Conservation (phyloP, 1,284 basidiomycete genomes). For the Apiotrichum sp. region DNA sequence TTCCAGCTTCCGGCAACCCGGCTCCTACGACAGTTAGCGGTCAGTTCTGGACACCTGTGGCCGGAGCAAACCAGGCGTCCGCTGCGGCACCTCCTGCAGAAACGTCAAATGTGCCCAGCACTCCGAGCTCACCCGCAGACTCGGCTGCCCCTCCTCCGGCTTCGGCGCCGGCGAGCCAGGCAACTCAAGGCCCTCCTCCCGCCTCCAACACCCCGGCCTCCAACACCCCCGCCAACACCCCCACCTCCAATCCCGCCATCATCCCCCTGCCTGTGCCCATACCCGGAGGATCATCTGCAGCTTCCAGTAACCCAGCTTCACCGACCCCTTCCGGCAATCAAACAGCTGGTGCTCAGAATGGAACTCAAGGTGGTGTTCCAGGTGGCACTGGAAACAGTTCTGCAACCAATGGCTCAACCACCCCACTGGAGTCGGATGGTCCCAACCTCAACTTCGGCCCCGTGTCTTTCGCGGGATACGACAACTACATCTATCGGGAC, state of each 20-base stretch:
- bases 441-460: conserved; percentile 24
- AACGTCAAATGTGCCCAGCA: too few relatives aligned
- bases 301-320: too few relatives aligned
- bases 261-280: not conserved
- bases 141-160: too few relatives aligned
- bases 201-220: not conserved
- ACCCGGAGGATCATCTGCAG: too few relatives aligned
- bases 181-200: too few relatives aligned
- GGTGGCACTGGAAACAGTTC: conserved; percentile 20
- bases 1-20: too few relatives aligned
- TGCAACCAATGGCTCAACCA: not conserved
- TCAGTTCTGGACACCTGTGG: too few relatives aligned
- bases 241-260: not conserved
- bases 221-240: not conserved
- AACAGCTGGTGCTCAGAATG: conserved; percentile 16
- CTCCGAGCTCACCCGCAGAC: too few relatives aligned
- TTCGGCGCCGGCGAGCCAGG: too few relatives aligned
- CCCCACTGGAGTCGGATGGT: not conserved
- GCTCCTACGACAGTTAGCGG: too few relatives aligned
- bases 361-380: not conserved
- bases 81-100: too few relatives aligned
- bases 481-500: conserved; percentile 50
- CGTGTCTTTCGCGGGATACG: conserved; percentile 43
- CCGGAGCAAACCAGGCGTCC: too few relatives aligned
- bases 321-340: conserved; percentile 37